Percentiles rank a stretch among this genome's conserved stretches.
These are phyloP conservation scores for Spathaspora passalidarum DNA, from an alignment of 805 yeast species.

Conservation along the genomic window DNA sequence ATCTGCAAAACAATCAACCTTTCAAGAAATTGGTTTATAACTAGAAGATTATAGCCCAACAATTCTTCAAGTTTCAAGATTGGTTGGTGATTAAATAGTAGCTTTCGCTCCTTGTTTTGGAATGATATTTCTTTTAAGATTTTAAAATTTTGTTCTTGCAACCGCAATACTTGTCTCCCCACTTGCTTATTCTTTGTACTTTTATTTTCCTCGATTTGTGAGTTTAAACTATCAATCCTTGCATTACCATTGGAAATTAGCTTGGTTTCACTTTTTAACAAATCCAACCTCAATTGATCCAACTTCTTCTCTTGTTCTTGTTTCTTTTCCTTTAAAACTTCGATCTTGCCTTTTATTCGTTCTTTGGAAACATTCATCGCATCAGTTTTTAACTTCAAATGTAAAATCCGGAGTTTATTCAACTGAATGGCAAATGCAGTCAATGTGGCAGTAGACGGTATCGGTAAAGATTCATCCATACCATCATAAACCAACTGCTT, in stretches of 20 bases:
- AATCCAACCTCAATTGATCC: not conserved
- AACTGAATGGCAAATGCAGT: constrained; percentile 28
- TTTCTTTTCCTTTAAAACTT: not conserved
- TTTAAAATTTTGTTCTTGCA: constrained; percentile 21
- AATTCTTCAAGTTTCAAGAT: constrained; percentile 25
- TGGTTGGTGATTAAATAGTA: constrained; percentile 24
- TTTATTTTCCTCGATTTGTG: constrained; percentile 6
- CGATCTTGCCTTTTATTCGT: constrained; percentile 6
- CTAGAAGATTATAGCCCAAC: constrained; percentile 24
- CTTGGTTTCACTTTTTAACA: not conserved
- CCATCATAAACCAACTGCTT: not conserved
- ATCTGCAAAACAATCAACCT: constrained; percentile 22
- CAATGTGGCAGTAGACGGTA: constrained; percentile 15
- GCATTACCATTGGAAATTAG: not conserved
- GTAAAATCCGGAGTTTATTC: constrained; percentile 22
- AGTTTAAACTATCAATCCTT: not conserved
- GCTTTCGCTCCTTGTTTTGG: constrained; percentile 6
- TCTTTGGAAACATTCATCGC: constrained; percentile 10
- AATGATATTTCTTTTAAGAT: constrained; percentile 26
- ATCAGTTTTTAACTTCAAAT: constrained; percentile 12
- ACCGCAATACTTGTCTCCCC: constrained; percentile 22
- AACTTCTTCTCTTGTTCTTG: not conserved
- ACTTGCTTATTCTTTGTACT: constrained; percentile 15
- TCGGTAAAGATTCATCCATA: constrained; percentile 13
- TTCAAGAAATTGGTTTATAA: constrained; percentile 28